Evolutionary conservation across 345 rosid species (phyloP).

Genomic region (Acer campestre): DNA sequence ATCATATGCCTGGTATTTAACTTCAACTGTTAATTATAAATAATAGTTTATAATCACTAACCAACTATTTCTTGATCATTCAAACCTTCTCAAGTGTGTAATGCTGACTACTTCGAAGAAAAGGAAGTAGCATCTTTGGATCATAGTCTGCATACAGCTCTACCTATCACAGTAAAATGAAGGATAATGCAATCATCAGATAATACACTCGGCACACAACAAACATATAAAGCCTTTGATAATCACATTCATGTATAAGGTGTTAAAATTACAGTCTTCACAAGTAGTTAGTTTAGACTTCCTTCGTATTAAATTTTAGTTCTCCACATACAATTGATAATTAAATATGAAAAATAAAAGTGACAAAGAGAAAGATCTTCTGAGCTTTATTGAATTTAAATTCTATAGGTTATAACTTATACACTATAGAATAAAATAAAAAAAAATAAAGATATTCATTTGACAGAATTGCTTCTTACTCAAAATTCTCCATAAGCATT

Average conservation of each 20-base stretch:
- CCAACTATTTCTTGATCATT: slow-evolving; percentile 22
- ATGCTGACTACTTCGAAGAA: slow-evolving; percentile 97
- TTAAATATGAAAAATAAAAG: background rate
- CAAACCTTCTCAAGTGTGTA: slow-evolving; percentile 94
- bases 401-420: background rate
- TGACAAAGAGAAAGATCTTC: background rate
- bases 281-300: background rate
- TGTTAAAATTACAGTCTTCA: background rate
- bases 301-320: background rate
- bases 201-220: slow-evolving; percentile 9
- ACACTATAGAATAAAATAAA: background rate
- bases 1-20: slow-evolving; percentile 76
- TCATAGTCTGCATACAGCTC: slow-evolving; percentile 94
- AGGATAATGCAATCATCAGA: slow-evolving; percentile 20
- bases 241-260: background rate
- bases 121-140: slow-evolving; percentile 90
- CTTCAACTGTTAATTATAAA: slow-evolving; percentile 27
- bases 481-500: background rate
- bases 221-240: background rate
- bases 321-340: background rate
- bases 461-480: background rate
- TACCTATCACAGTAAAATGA: slow-evolving; percentile 57
- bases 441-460: no score
- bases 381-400: background rate
- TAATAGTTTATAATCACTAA: slow-evolving; percentile 17